These are phyloP conservation scores for Globisporangium acanthophoron DNA, from an alignment of 352 stramenopile species.

Conservation along the genomic window DNA sequence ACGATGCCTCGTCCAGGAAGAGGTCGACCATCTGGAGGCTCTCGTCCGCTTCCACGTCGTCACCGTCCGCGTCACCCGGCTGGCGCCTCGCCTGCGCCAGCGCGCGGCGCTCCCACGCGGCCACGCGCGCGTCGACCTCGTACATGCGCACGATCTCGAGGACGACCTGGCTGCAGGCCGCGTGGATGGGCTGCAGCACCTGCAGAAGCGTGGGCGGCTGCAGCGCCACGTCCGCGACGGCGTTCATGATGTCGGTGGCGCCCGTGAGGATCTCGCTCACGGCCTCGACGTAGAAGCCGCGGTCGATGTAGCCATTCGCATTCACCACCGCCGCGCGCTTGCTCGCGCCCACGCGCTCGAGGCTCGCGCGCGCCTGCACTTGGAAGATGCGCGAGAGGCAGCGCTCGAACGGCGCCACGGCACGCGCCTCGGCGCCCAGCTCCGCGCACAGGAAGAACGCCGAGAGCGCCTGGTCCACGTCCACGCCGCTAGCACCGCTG, in stretches of 20 bases:
- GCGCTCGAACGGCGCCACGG: conserved; percentile 25
- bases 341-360: conserved; percentile 42
- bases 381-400: conserved; percentile 54
- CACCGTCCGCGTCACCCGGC: conserved; percentile 20
- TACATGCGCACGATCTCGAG: conserved; percentile 76
- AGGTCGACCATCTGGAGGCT: conserved; percentile 86
- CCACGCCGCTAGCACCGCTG: conserved; percentile 10
- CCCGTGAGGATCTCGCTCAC: conserved; percentile 67
- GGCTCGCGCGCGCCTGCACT: conserved; percentile 38
- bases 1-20: conserved; percentile 75
- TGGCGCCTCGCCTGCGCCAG: conserved; percentile 49
- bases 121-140: conserved; percentile 61
- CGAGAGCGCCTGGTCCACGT: conserved; percentile 46
- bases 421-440: conserved; percentile 27
- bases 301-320: conserved; percentile 80
- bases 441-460: conserved; percentile 49
- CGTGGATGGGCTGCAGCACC: conserved; percentile 60
- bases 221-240: conserved; percentile 52
- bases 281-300: conserved; percentile 73
- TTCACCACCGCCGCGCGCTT: conserved; percentile 63
- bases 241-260: conserved; percentile 75
- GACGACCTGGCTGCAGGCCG: conserved; percentile 36
- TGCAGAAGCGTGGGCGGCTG: conserved; percentile 30
- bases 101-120: conserved; percentile 69
- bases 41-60: conserved; percentile 61